Conservation (phyloP, 208 protist species). For the Tritrichomonas musculus region DNA sequence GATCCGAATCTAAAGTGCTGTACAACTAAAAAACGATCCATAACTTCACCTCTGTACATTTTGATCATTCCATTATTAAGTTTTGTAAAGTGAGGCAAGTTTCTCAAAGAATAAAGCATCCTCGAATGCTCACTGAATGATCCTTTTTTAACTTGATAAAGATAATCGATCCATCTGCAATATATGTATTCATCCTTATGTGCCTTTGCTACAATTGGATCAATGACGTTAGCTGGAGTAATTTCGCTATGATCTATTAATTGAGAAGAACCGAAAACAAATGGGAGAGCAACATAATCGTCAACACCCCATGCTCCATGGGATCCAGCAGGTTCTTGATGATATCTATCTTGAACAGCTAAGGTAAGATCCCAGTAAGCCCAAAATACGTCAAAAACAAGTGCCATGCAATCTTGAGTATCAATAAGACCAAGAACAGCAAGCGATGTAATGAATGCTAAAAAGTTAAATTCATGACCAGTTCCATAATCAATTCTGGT, state of each 20-base stretch:
- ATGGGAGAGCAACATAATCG: constrained; percentile 95
- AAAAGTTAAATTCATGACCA: constrained; percentile 93
- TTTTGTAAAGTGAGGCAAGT: constrained; percentile 39
- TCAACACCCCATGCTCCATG: constrained; percentile 96
- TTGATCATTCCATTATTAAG: constrained; percentile 51
- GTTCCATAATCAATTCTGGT: constrained; percentile 95
- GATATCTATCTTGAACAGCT: constrained; percentile 53
- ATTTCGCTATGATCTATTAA: constrained; percentile 55
- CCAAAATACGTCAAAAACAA: constrained; percentile 39
- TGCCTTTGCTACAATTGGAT: neutral
- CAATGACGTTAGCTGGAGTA: constrained; percentile 22
- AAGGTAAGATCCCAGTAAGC: constrained; percentile 63
- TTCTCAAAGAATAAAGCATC: constrained; percentile 23
- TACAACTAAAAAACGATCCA: constrained; percentile 52
- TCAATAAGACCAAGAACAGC: constrained; percentile 53
- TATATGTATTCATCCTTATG: neutral
- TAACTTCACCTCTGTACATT: constrained; percentile 53
- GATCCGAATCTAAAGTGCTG: constrained; percentile 55
- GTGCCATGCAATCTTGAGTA: neutral
- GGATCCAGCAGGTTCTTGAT: constrained; percentile 82
- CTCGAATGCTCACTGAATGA: constrained; percentile 21
- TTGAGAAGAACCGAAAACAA: constrained; percentile 86
- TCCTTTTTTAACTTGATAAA: constrained; percentile 28
- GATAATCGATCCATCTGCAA: constrained; percentile 18
- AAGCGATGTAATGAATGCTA: constrained; percentile 76